Evolutionary conservation across 352 stramenopile species (phyloP).

Genomic region (Halophytophthora polymorphica): DNA sequence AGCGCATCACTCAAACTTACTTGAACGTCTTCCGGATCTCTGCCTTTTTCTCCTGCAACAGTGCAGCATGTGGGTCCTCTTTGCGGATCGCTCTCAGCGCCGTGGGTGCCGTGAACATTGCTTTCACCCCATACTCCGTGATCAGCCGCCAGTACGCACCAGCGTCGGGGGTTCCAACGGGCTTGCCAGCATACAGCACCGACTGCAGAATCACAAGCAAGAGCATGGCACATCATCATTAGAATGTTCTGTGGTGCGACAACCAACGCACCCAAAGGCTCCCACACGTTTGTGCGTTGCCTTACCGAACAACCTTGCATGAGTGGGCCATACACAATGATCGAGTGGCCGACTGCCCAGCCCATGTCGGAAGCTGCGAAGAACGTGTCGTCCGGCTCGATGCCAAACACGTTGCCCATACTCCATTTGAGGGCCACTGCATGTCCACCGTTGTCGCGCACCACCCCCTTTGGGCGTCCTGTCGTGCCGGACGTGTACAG

Average conservation of each 20-base stretch:
- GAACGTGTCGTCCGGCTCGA: constrained; percentile 72
- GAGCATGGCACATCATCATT: constrained; percentile 1
- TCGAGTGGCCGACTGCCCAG: constrained; percentile 89
- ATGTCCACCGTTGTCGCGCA: constrained; percentile 74
- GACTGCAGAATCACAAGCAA: constrained; percentile 34
- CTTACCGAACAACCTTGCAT: constrained; percentile 75
- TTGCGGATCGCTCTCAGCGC: constrained; percentile 88
- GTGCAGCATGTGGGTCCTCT: constrained; percentile 63
- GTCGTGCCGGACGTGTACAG: constrained; percentile 81
- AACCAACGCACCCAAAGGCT: neutral
- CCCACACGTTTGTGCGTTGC: too few species aligned
- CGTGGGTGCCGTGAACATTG: constrained; percentile 91
- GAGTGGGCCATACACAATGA: constrained; percentile 88
- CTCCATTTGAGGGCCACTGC: constrained; percentile 86
- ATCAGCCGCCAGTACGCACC: constrained; percentile 87
- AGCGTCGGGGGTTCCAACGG: constrained; percentile 82
- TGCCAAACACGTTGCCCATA: constrained; percentile 79
- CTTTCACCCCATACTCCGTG: constrained; percentile 79
- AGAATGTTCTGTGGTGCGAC: neutral
- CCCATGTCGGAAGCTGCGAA: constrained; percentile 87
- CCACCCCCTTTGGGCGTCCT: constrained; percentile 71
- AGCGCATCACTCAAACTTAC: constrained; percentile 27
- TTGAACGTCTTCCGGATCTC: constrained; percentile 51
- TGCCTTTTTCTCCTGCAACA: constrained; percentile 45
- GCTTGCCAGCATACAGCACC: constrained; percentile 90